Evolutionary conservation across 768 basidiomycete species (phyloP).

Genomic region (Boletus tylopilopsis): DNA sequence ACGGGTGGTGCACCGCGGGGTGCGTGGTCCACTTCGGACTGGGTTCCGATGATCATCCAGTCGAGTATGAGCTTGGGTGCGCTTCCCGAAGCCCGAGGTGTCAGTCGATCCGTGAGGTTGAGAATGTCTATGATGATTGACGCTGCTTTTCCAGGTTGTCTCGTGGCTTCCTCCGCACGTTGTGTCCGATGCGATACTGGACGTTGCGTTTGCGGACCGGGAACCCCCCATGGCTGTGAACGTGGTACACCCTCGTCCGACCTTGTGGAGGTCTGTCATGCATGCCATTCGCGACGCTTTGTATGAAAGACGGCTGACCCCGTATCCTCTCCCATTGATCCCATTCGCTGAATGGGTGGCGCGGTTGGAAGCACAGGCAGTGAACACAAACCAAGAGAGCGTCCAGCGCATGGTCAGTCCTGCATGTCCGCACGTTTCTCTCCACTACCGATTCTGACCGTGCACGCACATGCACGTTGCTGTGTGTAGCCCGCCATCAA

Average conservation of each 20-base stretch:
- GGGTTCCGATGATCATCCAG: conserved; percentile 36
- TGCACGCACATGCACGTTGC: no score
- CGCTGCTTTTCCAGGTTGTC: conserved; percentile 11
- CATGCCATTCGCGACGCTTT: conserved; percentile 18
- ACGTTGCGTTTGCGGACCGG: conserved; percentile 24
- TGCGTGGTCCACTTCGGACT: conserved; percentile 34
- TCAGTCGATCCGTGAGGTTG: conserved; percentile 8
- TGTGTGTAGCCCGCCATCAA: background rate
- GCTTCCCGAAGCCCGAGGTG: conserved; percentile 29
- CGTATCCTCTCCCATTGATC: conserved; percentile 23
- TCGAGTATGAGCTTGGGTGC: conserved; percentile 30
- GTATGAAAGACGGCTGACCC: conserved; percentile 6
- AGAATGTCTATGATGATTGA: no score
- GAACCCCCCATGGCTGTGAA: conserved; percentile 24
- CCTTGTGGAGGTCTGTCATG: conserved; percentile 25
- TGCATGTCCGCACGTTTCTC: no score
- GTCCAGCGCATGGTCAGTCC: conserved; percentile 30
- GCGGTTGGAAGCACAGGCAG: conserved; percentile 14
- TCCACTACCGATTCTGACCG: no score
- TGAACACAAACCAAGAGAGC: conserved; percentile 18
- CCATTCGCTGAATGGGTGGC: conserved; percentile 23
- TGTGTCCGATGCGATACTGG: conserved; percentile 26
- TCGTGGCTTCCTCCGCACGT: conserved; percentile 31
- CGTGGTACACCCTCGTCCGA: conserved; percentile 34
- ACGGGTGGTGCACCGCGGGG: conserved; percentile 32